Conservation (phyloP, 352 stramenopile species). For the Thraustotheca clavata region DNA sequence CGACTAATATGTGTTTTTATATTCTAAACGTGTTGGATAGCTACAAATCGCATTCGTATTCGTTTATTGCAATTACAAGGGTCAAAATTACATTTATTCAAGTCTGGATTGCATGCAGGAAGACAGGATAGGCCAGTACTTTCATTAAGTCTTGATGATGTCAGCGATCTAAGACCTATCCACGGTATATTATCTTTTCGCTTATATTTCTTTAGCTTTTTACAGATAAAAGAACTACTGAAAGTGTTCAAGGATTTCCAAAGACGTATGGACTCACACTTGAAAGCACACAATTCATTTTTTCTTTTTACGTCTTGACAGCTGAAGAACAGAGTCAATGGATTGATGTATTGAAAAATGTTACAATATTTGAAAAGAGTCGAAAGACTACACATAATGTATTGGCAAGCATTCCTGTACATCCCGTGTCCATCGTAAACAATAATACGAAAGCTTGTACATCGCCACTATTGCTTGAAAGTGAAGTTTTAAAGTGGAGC, state of each 20-base stretch:
- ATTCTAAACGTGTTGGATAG: constrained; percentile 16
- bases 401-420: constrained; percentile 58
- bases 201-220: background rate
- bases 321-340: constrained; percentile 73
- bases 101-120: constrained; percentile 73
- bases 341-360: constrained; percentile 85
- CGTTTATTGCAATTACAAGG: constrained; percentile 77
- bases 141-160: constrained; percentile 71
- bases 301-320: constrained; percentile 79
- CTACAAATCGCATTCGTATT: constrained; percentile 41
- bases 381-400: constrained; percentile 14
- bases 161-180: constrained; percentile 73
- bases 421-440: constrained; percentile 45
- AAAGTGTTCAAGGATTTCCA: constrained; percentile 70
- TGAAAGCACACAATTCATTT: constrained; percentile 69
- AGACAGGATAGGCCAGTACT: constrained; percentile 57
- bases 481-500: constrained; percentile 58
- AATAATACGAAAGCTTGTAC: constrained; percentile 40
- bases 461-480: background rate
- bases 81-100: constrained; percentile 74
- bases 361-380: constrained; percentile 42
- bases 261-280: constrained; percentile 82
- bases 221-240: constrained; percentile 7
- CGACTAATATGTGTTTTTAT: constrained; percentile 27
- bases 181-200: constrained; percentile 73